A percentile compares a stretch with the other conserved stretches of the same genome.
These are phyloP conservation scores for Coniochaeta sp. DNA, from an alignment of 2,329 filamentous ascomycete genomes.

Conservation along the genomic window DNA sequence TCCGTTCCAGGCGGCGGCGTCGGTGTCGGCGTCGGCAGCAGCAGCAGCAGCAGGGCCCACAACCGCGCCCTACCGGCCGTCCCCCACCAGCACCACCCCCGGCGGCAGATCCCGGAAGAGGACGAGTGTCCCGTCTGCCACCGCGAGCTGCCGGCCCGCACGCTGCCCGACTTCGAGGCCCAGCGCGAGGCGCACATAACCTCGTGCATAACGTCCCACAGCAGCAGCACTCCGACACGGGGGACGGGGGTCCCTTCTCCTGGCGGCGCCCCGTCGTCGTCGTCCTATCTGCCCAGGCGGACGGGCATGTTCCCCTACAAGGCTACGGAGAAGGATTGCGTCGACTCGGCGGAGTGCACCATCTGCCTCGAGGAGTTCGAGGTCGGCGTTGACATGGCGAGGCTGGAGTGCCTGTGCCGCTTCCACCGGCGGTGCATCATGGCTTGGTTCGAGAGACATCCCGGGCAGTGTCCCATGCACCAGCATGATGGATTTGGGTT, in stretches of 20 bases:
- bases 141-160: slow-evolving; percentile 55
- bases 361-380: slow-evolving; percentile 63
- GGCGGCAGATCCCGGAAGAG: slow-evolving; percentile 56
- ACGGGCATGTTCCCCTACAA: slow-evolving; percentile 58
- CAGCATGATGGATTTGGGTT: slow-evolving; percentile 56
- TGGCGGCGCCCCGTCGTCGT: slow-evolving; percentile 14
- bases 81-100: slow-evolving; percentile 19
- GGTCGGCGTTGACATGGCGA: slow-evolving; percentile 55
- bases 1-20: too few species aligned
- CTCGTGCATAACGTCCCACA: slow-evolving; percentile 48
- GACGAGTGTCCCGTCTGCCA: slow-evolving; percentile 77
- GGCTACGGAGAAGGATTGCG: slow-evolving; percentile 61
- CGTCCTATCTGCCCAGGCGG: slow-evolving; percentile 29
- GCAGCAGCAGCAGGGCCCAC: neutral
- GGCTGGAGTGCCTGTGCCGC: slow-evolving; percentile 58
- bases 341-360: slow-evolving; percentile 60
- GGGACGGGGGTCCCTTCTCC: slow-evolving; percentile 11
- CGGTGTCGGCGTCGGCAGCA: too few species aligned
- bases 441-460: slow-evolving; percentile 55
- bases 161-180: slow-evolving; percentile 44
- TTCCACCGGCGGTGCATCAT: slow-evolving; percentile 56
- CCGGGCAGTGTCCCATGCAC: slow-evolving; percentile 58
- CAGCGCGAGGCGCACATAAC: slow-evolving; percentile 53
- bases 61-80: neutral
- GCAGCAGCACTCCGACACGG: slow-evolving; percentile 21